Percentiles rank a stretch among this genome's conserved stretches.
Evolutionary conservation across 495 filamentous ascomycete species (phyloP).

Genomic region (Darksidea phi): DNA sequence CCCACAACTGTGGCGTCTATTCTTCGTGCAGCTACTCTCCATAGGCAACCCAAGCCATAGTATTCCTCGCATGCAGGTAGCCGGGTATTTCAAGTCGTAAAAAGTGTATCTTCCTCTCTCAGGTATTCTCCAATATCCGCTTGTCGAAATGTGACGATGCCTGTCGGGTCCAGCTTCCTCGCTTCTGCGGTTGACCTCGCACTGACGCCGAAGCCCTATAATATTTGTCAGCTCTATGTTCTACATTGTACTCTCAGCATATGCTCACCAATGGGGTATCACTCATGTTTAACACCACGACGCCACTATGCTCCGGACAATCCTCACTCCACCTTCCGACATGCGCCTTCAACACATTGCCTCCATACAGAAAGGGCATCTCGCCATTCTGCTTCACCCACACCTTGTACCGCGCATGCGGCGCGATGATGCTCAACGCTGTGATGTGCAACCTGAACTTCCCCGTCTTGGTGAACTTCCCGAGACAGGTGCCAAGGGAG

Average conservation of each 20-base stretch:
- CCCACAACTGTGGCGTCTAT: no score
- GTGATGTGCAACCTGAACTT: slow-evolving; percentile 87
- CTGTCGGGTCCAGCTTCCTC: slow-evolving; percentile 80
- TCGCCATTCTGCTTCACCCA: slow-evolving; percentile 95
- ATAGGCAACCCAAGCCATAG: no score
- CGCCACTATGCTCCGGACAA: slow-evolving; percentile 73
- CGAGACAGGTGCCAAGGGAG: slow-evolving; percentile 71
- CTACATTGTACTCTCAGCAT: not conserved
- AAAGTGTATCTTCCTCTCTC: slow-evolving; percentile 63
- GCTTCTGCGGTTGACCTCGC: slow-evolving; percentile 80
- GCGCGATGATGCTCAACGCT: slow-evolving; percentile 78
- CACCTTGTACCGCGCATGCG: slow-evolving; percentile 87
- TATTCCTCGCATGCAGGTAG: no score
- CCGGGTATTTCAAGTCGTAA: slow-evolving; percentile 45
- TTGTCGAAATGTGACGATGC: slow-evolving; percentile 79
- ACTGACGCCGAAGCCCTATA: slow-evolving; percentile 76
- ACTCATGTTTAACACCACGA: slow-evolving; percentile 72
- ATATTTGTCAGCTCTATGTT: not conserved
- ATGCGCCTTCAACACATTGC: slow-evolving; percentile 88
- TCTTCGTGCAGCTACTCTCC: no score
- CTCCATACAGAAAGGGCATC: slow-evolving; percentile 91
- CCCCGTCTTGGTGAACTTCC: slow-evolving; percentile 74
- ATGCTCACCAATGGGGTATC: slow-evolving; percentile 66
- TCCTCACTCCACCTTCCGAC: slow-evolving; percentile 86
- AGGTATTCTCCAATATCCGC: slow-evolving; percentile 91